Evolutionary conservation across 345 rosid genomes (phyloP), one percentile per base, ranked within the genome.

Genomic region (Kandelia obovata): DNA sequence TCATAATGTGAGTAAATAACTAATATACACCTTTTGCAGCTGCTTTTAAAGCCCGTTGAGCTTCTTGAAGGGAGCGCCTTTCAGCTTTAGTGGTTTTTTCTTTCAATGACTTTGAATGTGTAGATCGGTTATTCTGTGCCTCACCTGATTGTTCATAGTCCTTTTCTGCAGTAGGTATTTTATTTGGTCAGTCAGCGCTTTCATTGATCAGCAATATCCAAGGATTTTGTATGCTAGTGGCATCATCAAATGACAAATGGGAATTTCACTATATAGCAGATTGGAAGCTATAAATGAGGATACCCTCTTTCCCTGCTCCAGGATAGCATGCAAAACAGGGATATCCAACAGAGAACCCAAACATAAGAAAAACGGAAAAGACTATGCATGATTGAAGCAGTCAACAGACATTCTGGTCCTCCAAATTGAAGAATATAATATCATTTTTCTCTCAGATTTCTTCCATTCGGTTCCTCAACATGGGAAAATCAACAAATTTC

Each of bases 41-140:
- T 20, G 91, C 96, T 79, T 90, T 92, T 61, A 92, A 96, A 74
- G 97, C 95, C 53, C 97, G 79, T 73, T 94, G 98, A 67, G 96
- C 89, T 81, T 94, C 97, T 77, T 91, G 98, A 78, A 89, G 65
- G 25, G 98, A 92, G 68, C 97, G 88, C 75, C 97, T 88, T 78
- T 94, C 97, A 61, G 97, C 96, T 83, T 91, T 94, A 2, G 95
- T 81, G 47, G 92, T 84, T 71, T 94, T 89, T 81, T 91, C 89
- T 78, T 94, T 94, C 82, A 85, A 64, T 4, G 91, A 63, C 76
- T 91, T 89, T 35, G 88, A 73, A 47, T 53, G 78, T 64, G 77
- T 70, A 74, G 78, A 79, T 51, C 63, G 85, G 34, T 84, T 88
- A 70, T 83, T 82, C 55, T 85, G 85, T 58, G 76, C 78, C 32